Evolutionary conservation across 2,329 filamentous ascomycete species (phyloP).

Genomic region (Plectosphaerella plurivora): DNA sequence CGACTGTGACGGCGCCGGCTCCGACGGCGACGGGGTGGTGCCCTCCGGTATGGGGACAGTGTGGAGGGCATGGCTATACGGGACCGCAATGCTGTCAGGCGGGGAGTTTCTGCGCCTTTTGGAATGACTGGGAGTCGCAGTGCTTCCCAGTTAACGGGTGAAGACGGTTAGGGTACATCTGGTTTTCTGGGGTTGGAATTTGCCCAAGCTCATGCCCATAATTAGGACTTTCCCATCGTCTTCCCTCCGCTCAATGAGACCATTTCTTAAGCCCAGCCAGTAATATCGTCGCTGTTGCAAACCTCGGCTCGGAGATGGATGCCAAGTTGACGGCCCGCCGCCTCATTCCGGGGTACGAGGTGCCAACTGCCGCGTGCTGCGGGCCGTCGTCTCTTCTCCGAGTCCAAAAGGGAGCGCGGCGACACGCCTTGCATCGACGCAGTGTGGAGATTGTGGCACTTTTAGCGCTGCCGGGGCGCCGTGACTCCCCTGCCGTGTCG

Average conservation of each 20-base stretch:
- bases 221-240: too few species aligned
- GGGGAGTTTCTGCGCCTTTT: not conserved
- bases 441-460: not conserved
- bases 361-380: not conserved
- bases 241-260: too few species aligned
- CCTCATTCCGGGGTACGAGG: not conserved
- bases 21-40: not conserved
- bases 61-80: not conserved
- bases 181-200: too few species aligned
- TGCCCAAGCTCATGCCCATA: too few species aligned
- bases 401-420: not conserved
- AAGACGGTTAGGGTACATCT: not conserved
- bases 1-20: not conserved
- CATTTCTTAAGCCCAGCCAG: too few species aligned
- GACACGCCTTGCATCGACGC: not conserved
- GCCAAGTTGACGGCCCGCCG: not conserved
- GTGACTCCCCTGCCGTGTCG: not conserved
- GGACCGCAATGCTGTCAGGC: not conserved
- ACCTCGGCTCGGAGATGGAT: too few species aligned
- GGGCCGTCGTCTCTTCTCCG: not conserved
- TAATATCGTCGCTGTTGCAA: too few species aligned
- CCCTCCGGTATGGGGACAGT: not conserved
- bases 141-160: not conserved
- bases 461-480: not conserved
- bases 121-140: slow-evolving; percentile 1